Percentiles rank a stretch among this genome's conserved stretches.
Evolutionary conservation across 2,329 filamentous ascomycete species (phyloP).

Genomic region (Fonsecaea erecta): DNA sequence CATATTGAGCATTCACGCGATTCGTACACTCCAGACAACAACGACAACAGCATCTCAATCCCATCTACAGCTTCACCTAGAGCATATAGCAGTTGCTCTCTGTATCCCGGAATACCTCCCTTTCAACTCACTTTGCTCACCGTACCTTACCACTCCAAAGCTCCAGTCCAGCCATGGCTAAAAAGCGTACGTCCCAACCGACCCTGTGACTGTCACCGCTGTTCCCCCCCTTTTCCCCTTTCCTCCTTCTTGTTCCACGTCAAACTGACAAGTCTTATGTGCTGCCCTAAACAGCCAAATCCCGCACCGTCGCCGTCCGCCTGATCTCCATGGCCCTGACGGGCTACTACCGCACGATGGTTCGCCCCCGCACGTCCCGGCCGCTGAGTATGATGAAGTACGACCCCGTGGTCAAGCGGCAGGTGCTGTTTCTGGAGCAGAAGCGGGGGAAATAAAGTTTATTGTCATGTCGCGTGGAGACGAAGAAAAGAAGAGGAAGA

Average conservation of each 20-base stretch:
- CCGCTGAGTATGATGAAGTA: slow-evolving; percentile 99
- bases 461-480: background rate
- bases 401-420: slow-evolving; percentile 93
- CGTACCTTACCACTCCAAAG: background rate
- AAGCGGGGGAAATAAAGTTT: slow-evolving; percentile 63
- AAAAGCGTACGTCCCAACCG: slow-evolving; percentile 11
- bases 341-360: slow-evolving; percentile 92
- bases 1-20: background rate
- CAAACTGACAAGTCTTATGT: background rate
- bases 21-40: background rate
- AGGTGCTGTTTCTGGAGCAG: slow-evolving; percentile 93
- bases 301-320: slow-evolving; percentile 88
- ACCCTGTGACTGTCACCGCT: background rate
- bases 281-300: slow-evolving; percentile 74
- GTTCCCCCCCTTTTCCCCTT: background rate
- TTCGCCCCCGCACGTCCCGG: slow-evolving; percentile 76
- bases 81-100: background rate
- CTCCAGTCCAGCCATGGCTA: slow-evolving; percentile 13
- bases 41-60: background rate
- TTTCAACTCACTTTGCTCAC: background rate
- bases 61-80: background rate
- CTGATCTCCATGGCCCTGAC: slow-evolving; percentile 99
- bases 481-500: background rate
- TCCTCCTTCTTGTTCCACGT: background rate
- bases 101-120: no score